phyloP scores from a whole-genome alignment of 2,329 filamentous ascomycete species.

The Aspergillus uvarum region DNA sequence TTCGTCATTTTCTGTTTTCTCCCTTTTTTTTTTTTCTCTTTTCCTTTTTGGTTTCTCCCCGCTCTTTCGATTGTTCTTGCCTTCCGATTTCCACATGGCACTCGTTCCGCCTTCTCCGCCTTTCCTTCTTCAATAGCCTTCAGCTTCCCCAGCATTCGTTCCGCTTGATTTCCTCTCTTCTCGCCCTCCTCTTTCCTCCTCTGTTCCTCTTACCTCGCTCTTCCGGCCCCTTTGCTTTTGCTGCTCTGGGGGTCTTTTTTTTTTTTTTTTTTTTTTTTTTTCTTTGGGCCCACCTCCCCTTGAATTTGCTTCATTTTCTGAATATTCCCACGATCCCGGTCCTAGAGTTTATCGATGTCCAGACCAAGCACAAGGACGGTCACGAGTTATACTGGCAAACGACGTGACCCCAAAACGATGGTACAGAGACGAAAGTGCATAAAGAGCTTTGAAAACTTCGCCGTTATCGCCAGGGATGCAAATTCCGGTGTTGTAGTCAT shows the following conservation, averaged over 20 bases:
- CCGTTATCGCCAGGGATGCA: neutral
- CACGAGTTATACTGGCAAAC: neutral
- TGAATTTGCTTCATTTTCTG: neutral
- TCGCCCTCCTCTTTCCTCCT: too few species aligned
- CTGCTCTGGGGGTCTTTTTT: neutral
- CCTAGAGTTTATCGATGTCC: neutral
- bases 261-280: neutral
- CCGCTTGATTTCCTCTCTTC: neutral
- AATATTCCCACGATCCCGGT: neutral
- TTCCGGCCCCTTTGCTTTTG: neutral
- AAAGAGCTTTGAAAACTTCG: neutral
- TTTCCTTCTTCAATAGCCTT: neutral
- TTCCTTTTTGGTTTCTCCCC: constrained; percentile 7
- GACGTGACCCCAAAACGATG: neutral
- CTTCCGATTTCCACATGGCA: neutral
- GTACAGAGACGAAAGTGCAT: neutral
- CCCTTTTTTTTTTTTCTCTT: constrained; percentile 13
- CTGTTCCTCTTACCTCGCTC: neutral
- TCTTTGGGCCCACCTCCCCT: neutral
- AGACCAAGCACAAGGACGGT: neutral
- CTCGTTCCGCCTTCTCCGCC: neutral
- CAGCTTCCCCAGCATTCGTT: too few species aligned
- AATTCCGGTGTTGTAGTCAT: neutral
- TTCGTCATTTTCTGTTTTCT: neutral
- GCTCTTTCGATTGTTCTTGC: neutral